Evolutionary conservation across 257 asterid genomes (phyloP).

Genomic region (Echites panduratus): DNA sequence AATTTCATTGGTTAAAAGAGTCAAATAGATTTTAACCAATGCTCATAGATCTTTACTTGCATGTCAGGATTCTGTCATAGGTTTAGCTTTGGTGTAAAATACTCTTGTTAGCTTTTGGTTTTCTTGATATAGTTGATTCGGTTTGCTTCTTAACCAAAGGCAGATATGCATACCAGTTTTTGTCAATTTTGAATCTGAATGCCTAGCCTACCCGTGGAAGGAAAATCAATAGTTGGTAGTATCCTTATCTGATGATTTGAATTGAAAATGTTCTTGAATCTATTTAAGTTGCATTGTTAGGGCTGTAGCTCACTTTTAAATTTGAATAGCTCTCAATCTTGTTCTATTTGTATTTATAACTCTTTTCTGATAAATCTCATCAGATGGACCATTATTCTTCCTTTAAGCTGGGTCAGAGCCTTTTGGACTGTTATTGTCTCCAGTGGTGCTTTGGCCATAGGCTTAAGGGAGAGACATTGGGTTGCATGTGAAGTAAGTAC

Average conservation of each 20-base stretch:
- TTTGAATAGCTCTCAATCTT: not conserved
- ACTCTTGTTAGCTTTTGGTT: not conserved
- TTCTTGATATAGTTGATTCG: not conserved
- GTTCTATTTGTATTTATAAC: not conserved
- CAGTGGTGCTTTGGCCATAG: conserved; percentile 78
- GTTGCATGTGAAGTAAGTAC: conserved; percentile 64
- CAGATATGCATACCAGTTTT: not conserved
- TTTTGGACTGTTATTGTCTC: conserved; percentile 62
- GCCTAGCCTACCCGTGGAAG: not conserved
- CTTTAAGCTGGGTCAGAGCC: conserved; percentile 75
- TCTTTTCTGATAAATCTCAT: conserved; percentile 8
- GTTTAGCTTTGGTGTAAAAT: not conserved
- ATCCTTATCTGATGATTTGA: not conserved
- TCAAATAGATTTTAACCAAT: not conserved
- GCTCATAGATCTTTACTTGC: not conserved
- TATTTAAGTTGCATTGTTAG: not conserved
- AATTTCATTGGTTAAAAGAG: not conserved
- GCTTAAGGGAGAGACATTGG: conserved; percentile 81
- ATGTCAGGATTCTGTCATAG: not conserved
- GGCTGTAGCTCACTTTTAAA: not conserved
- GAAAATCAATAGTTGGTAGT: not conserved
- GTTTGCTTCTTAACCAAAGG: not conserved
- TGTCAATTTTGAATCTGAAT: not conserved
- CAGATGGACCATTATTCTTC: conserved; percentile 82
- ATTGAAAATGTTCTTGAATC: not conserved